Base-by-base conservation (phyloP, 441 rosid genomes). In the Gossypium gossypioides region DNA sequence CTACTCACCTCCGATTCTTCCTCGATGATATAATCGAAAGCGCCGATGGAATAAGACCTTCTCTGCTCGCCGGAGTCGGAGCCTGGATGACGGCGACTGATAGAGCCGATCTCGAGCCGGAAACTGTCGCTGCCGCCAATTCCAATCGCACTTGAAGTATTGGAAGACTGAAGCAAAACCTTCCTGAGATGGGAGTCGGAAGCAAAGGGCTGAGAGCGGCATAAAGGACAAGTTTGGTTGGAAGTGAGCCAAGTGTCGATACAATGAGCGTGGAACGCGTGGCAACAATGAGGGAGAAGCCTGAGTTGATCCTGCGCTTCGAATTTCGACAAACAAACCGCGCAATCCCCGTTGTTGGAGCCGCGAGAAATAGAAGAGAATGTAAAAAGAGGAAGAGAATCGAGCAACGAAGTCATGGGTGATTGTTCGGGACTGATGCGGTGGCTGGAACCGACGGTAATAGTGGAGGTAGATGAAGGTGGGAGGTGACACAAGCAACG, bases 161-260 rank as follows among this genome's bases (percentile, higher is more conserved):
- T 40, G 7, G 74, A 56, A 15, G 80, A 59, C 3, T 56, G 68
- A 5, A 81, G 73, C 27, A 84, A 56, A 3, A 86, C 68, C 75
- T 87, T 90, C 65, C 84, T 71, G 40, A 89, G 58, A 71, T 87
- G 91, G 2, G 95, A 79, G 0, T 90, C 92, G 3, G 93, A 80
- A 15, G 86, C 84, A 54, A 78, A 80, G 63, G 89, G 81, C 8
- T 89, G 72, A 46, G 95, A 91, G 3, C 96, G 95, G 65, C 96
- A 93, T 21, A 93, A 89, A 15, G 98, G 98, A 76, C 98, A 93
- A 0, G 95, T 90, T n/a, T 83, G 96, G 50, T 89, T 88, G 2
- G 93, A 77, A 6, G 65, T 65, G 2, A 91, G 86, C 97, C 98
- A 93, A 0, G 86, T 80, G 74, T 90, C 97, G 42, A 93, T 82